Evolutionary conservation across 768 basidiomycete genomes (phyloP), one percentile per base, ranked within the genome.

Genomic region (Russula griseocarnosa): DNA sequence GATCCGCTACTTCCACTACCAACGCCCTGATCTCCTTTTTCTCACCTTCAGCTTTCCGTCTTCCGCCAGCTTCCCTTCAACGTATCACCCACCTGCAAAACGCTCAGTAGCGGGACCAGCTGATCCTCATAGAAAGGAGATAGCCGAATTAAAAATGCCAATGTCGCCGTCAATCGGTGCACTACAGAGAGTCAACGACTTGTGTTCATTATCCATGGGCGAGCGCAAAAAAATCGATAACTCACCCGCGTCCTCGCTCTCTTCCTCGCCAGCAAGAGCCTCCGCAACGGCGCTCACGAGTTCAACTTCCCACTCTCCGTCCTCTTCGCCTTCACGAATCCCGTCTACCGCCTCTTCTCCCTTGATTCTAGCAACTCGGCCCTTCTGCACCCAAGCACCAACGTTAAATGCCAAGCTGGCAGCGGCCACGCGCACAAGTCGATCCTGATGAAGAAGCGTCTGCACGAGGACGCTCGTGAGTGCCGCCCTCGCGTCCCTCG

Each of bases 261-360:
- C 75, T 66, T 76, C 81, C 76, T 96, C 93, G 66, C 82, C 81
- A 56, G 79, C 80, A 22, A 96, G 70, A 20, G 89, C 90, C 73
- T 93, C 91, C 0, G 94, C 72, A n/a, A 97, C 71, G 0, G 90
- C 95, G 69, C 87, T 90, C 2, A 86, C 78, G 36, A 96, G 74
- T 76, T 97, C 95, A 0, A 90, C 78, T 70, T 92, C 86, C 91
- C 92, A 95, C 60, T 94, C 94, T 22, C 82, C 90, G 59, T 85
- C 83, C 57, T 83, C 85, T 46, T 76, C 77, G 18, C 75, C 77
- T 30, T 78, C 79, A 3, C 73, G 74, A n/a, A 65, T 71, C 32
- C 72, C 73, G 44, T 71, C 70, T 24, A 67, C 69, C 22, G 61
- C 70, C 40, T 66, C 63, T 16, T 67, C 76, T 26, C 74, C 75